Evolutionary conservation across 164 flowering plant genomes (phyloP), one percentile per base, ranked within the genome.

Genomic region (Macadamia tetraphylla): DNA sequence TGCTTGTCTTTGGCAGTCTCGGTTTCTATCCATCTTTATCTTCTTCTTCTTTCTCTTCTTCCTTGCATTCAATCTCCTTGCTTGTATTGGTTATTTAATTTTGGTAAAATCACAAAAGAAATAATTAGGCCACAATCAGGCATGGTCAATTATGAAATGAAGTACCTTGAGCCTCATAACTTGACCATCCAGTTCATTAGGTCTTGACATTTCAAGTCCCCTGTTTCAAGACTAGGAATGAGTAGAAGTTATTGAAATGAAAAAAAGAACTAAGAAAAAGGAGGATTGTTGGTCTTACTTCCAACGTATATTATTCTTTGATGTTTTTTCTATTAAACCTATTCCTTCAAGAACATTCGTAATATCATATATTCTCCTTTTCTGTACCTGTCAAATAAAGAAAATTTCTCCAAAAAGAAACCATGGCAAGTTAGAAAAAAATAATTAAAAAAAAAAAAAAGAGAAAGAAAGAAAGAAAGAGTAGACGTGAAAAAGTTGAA

Each of bases 301-400:
- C 96, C 95, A 90, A 67, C 89, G 93, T 73, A 90, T 92, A 71
- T 87, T 80, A 76, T 94, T 94, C 80, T 94, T 91, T 65, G 88
- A 85, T 69, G 85, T 87, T 84, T 94, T 94, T 72, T 91, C 98
- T 71, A 94, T 87, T 42, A 91, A 86, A 67, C 96, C 94, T 76
- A 90, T 91, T 73, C 98, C 98, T 81, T 91, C 98, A 58, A 91
- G 87, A 61, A 94, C 98, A 87, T 94, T 91, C 44, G 98, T 94
- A 60, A 94, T 91, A 73, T 94, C 97, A 81, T 91, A 91, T 79
- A 91, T 90, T 70, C 98, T 85, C 81, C 97, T 82, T 76, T 94
- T 91, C 71, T 90, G 96, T 48, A 89, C 95, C 93, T 89, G 82
- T 29, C 58, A 62, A 70, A 75, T 31, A 44, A 17, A 30, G 65